Evolutionary conservation across 139 green algal species (phyloP).

Genomic region (Diplosphaera chodatii): DNA sequence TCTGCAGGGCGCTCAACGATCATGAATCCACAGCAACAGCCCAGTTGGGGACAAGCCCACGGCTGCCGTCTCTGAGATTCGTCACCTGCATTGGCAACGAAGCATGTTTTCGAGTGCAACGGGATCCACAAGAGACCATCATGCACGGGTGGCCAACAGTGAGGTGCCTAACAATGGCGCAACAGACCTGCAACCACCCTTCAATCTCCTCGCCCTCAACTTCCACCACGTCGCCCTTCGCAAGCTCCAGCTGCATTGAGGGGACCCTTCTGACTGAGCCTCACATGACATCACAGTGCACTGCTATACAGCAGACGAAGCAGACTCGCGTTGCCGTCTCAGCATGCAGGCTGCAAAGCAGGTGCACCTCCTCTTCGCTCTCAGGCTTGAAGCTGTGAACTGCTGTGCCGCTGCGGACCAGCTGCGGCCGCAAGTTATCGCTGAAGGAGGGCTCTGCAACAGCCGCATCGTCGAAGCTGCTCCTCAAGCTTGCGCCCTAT

Average conservation of each 20-base stretch:
- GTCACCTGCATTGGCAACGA: background rate
- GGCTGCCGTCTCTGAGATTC: background rate
- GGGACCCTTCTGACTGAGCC: too few species aligned
- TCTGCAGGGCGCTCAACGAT: too few species aligned
- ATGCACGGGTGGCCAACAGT: too few species aligned
- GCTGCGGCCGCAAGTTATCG: background rate
- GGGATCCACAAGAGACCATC: too few species aligned
- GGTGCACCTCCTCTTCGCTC: background rate
- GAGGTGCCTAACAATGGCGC: too few species aligned
- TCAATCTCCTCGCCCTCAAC: background rate
- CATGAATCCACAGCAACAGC: background rate
- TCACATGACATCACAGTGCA: too few species aligned
- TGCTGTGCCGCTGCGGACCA: background rate
- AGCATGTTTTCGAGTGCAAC: too few species aligned
- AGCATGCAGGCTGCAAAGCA: background rate
- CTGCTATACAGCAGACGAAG: too few species aligned
- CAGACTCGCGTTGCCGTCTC: too few species aligned
- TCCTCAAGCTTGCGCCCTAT: too few species aligned
- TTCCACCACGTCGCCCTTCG: background rate
- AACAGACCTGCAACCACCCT: background rate
- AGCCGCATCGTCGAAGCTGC: background rate
- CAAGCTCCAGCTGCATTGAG: background rate
- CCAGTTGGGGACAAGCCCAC: background rate
- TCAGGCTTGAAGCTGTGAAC: background rate
- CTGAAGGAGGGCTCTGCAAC: background rate